Base-by-base conservation (phyloP, 495 filamentous ascomycete genomes). In the Glonium stellatum region DNA sequence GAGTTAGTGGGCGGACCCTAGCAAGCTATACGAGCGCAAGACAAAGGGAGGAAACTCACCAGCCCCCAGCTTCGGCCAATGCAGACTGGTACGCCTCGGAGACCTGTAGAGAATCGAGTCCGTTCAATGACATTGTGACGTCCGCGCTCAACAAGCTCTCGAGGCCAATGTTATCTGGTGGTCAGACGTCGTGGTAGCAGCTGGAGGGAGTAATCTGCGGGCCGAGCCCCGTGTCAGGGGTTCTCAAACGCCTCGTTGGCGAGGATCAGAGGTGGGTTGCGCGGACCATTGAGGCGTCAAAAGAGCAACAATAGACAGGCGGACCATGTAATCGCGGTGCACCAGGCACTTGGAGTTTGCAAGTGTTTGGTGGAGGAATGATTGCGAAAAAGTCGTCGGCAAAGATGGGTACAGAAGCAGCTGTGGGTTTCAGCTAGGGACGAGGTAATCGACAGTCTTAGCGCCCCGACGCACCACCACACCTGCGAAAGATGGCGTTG, bases 101-200 rank as follows among this genome's bases (percentile, higher is more conserved):
- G 69, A 98, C 79, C 64, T 81, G 80, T 66, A 82, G 77, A 78
- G 83, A 81, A 77, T 97, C 93, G 78, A 98, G 79, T 64, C 93
- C 93, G 86, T 97, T 96, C 75, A 98, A 80, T 80, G 93, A 97
- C 93, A 98, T 98, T 22, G 62, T 55, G 59, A 34, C 19, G 27
- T 53, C 57, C 1, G 48, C 10, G 8, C 21, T 25, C 44, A 19
- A 27, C 6, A 51, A 25, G 13, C 21, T 51, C 48, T 25, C 19
- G 18, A 25, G 3, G 48, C n/a, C 8, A 31, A 31, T 51, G 18
- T 18, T 31, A 25, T 23, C 21, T 31, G 18, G 48, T 31, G 13
- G 48, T 27, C 23, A 15, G 21, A 15, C 19, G 48, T 25, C 21
- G 48, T 51, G 48, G 48, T 23, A 31, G 27, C 27, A 31, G 25